Conservation (phyloP, 2,329 filamentous ascomycete genomes). For the Botrytis pseudocinerea region DNA sequence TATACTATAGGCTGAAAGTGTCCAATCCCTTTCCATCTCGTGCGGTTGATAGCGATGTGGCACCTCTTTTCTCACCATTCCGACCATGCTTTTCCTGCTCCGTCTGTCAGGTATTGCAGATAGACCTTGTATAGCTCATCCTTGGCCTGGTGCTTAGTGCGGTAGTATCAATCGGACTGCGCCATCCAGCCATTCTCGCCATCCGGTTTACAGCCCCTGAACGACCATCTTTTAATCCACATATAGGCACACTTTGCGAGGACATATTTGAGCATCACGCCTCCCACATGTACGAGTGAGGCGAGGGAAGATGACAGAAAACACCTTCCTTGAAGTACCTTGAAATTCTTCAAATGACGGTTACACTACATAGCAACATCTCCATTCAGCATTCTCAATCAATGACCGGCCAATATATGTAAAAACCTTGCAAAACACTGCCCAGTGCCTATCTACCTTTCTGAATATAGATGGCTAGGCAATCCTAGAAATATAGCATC, state of each 20-base stretch:
- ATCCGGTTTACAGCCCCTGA: background rate
- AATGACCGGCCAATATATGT: background rate
- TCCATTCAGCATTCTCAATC: background rate
- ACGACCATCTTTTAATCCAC: background rate
- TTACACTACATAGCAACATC: constrained; percentile 10
- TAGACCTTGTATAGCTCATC: background rate
- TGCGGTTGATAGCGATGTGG: constrained; percentile 1
- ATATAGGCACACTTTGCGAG: background rate
- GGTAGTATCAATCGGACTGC: constrained; percentile 4
- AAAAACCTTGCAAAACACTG: background rate
- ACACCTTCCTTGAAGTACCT: constrained; percentile 1
- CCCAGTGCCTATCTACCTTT: background rate
- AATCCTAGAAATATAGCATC: background rate
- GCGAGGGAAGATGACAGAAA: constrained; percentile 4
- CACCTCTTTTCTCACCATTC: constrained; percentile 3
- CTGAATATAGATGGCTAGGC: background rate
- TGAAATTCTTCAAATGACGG: background rate
- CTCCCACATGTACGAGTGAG: background rate
- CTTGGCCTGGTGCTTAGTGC: constrained; percentile 8
- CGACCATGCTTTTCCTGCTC: background rate
- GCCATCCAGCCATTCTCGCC: constrained; percentile 1
- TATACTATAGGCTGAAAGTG: background rate
- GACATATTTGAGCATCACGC: background rate
- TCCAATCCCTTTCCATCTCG: background rate
- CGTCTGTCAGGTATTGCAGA: background rate